Percentiles rank a stretch among this genome's conserved stretches.
These are phyloP conservation scores for Dioscorea zingiberensis DNA, from an alignment of 106 monocot genomes.

Conservation along the genomic window DNA sequence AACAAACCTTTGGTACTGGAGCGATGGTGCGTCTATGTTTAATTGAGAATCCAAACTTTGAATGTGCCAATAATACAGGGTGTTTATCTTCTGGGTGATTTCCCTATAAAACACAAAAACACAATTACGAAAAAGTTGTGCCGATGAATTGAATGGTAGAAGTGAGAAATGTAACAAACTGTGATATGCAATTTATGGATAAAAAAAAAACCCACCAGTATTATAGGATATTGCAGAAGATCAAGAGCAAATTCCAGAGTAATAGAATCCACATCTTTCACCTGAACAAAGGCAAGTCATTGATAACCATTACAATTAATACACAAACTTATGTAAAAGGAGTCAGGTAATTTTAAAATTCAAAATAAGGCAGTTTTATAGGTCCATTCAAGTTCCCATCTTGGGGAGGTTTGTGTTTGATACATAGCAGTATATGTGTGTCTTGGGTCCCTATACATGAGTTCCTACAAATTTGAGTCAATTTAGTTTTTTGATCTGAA, in stretches of 20 bases:
- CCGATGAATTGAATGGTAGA: not conserved
- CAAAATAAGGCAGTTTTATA: too few relatives aligned
- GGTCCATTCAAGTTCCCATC: too few relatives aligned
- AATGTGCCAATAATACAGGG: slow-evolving; percentile 60
- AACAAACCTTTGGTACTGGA: slow-evolving; percentile 72
- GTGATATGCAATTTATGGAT: not conserved
- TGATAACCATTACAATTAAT: too few relatives aligned
- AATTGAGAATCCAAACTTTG: slow-evolving; percentile 63
- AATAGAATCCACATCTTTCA: slow-evolving; percentile 39
- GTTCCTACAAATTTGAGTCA: too few relatives aligned
- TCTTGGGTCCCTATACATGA: too few relatives aligned
- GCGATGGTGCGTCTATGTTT: slow-evolving; percentile 55
- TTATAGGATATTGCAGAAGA: slow-evolving; percentile 51
- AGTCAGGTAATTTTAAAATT: too few relatives aligned
- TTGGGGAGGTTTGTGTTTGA: too few relatives aligned
- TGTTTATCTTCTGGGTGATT: slow-evolving; percentile 73
- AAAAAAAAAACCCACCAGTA: slow-evolving; percentile 29
- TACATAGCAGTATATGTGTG: too few relatives aligned
- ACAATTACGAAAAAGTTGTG: too few relatives aligned
- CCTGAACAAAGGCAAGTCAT: too few relatives aligned
- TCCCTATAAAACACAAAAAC: slow-evolving; percentile 39
- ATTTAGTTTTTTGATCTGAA: too few relatives aligned
- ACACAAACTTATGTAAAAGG: too few relatives aligned
- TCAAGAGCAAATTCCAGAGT: slow-evolving; percentile 58
- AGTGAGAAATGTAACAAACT: slow-evolving; percentile 1